Evolutionary conservation across 1,284 basidiomycete genomes (phyloP), one percentile per base, ranked within the genome.

Genomic region (Papiliotrema flavescens): DNA sequence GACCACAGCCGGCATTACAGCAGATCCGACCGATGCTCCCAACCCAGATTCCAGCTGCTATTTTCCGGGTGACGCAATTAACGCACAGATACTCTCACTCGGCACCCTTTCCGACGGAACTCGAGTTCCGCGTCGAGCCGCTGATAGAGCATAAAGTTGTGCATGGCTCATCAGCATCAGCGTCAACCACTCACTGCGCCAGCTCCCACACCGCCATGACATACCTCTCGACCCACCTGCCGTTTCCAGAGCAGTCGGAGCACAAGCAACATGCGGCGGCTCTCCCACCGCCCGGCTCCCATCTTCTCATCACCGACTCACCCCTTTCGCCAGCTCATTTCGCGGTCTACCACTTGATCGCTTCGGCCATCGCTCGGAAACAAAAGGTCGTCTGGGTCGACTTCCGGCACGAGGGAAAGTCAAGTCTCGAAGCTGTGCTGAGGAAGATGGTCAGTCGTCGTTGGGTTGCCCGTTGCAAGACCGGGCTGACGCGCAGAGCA

Each of bases 301-400:
- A 73, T 50, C 55, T 75, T 22, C 53, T 76, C 57, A 57, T 77
- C 17, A 66, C 70, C 26, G 76, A 76, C 56, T 73, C 74, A 4
- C 59, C 75, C 9, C 51, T 65, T 1, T 66, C 75, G 0, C 65
- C 69, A 2, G 66, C 59, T 5, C 55, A 69, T 50, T 75, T 76
- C 44, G 66, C 65, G 5, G 47, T 72, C 13, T 71, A 69, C 47
- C 73, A 75, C 52, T 55, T 76, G 37, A 50, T 72, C 40, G 56
- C 63, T 8, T 60, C 65, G 1, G 69, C 71, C 0, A 42, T 66
- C 11, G 55, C 55, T 32, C 54, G 51, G 14, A 59, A 48, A 53
- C 57, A 48, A 26, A 61, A 60, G 23, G 61, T 71, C 14, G 48
- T 71, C 23, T 69, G 70, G 63, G 67, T 76, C 11, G 76, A 75